A percentile compares a stretch with the other conserved stretches of the same genome.
These are phyloP conservation scores for Sporothrix humicola DNA, from an alignment of 2,329 filamentous ascomycete species.

Conservation along the genomic window DNA sequence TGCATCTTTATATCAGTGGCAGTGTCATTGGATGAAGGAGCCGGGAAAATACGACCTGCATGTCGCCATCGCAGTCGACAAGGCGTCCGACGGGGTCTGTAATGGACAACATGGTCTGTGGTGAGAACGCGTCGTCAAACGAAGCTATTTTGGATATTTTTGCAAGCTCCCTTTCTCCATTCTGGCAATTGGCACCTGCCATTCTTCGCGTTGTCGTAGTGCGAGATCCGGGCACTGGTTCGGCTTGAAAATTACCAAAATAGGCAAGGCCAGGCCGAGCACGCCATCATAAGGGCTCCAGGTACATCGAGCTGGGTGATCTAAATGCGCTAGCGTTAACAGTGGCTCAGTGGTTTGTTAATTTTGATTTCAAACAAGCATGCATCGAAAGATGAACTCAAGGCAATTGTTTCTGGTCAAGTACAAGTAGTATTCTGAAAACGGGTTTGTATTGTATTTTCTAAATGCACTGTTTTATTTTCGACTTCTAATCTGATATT, in stretches of 20 bases:
- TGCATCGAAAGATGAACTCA: too few species aligned
- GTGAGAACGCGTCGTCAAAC: background rate
- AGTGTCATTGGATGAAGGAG: background rate
- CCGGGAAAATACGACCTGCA: background rate
- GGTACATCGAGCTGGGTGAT: background rate
- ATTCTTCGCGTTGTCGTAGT: background rate
- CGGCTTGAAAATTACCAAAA: background rate
- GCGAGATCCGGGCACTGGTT: background rate
- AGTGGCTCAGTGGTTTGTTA: background rate
- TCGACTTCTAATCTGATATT: too few species aligned
- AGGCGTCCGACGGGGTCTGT: background rate
- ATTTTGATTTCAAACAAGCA: too few species aligned
- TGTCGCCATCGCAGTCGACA: slow-evolving; percentile 12
- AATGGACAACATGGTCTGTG: background rate
- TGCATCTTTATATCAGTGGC: background rate
- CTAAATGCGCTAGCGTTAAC: background rate
- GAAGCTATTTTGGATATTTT: background rate
- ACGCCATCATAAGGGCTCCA: slow-evolving; percentile 4
- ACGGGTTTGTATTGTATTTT: too few species aligned
- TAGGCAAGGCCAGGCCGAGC: background rate
- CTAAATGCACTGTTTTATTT: too few species aligned
- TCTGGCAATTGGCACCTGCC: background rate
- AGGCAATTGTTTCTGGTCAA: too few species aligned
- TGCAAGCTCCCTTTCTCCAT: too few species aligned
- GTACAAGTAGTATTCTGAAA: too few species aligned